Evolutionary conservation across 257 asterid genomes (phyloP), one percentile per base, ranked within the genome.

Genomic region (Primulina eburnea): DNA sequence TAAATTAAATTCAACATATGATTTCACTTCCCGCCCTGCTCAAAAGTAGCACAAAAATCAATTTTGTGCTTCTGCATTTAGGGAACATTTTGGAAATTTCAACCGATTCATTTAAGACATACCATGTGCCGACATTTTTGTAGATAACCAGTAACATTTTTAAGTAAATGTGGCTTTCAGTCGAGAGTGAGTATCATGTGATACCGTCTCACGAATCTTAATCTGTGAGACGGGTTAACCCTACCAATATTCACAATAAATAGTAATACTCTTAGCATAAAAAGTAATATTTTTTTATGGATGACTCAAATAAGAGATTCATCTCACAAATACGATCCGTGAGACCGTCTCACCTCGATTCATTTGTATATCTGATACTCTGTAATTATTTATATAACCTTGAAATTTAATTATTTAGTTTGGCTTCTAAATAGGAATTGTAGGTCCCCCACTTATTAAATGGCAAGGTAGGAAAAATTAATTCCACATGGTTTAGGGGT

Each of bases 31-130:
- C 69, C 56, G 43, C 10, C 20, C 53, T 37, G 65, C 72, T 57
- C 68, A 61, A 66, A 71, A 78, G 71, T 74, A 74, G 28, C 58
- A 17, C 43, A 40, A 55, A 52, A 50, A 63, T 60, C 43, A 76
- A 65, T 35, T 64, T 65, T 35, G 73, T 70, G 52, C 60, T 64
- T 58, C 10, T 65, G 60, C 64, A 70, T 58, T 21, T 30, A 11
- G 5, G 8, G 37, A 11, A 24, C n/a, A 43, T 29, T 62, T 71
- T 32, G 29, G 59, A 47, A 65, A 35, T 65, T 70, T 70, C 72
- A 65, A 76, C 71, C 56, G 24, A 28, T 9, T 55, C 64, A 69
- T 63, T 53, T 69, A 38, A 63, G 67, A 65, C 75, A 75, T 56
- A 21, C 53, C 20, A 50, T 14, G 10, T 17, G 71, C 76, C 65